A percentile compares a stretch with the other conserved stretches of the same genome.
phyloP scores from a whole-genome alignment of 139 green algal genomes.

The Trebouxia sp. region DNA sequence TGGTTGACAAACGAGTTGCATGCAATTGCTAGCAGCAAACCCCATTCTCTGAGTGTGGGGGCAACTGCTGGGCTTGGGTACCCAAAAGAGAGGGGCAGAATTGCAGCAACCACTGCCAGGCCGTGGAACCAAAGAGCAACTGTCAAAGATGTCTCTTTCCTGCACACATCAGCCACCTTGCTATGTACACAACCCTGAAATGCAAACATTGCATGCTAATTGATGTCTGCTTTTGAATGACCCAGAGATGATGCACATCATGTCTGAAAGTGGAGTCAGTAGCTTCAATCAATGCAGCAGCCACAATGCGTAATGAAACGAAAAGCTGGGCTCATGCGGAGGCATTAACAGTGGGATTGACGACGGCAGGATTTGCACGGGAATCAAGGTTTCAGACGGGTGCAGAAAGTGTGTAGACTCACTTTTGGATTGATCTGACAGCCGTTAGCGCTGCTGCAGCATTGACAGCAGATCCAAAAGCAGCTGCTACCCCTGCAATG shows the following conservation, averaged over 20 bases:
- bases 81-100: slow-evolving; percentile 18
- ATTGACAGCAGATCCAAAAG: slow-evolving; percentile 2
- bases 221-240: neutral
- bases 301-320: neutral
- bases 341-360: neutral
- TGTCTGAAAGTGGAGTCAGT: neutral
- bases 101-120: neutral
- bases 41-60: slow-evolving; percentile 20
- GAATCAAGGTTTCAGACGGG: neutral
- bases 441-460: neutral
- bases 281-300: neutral
- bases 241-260: neutral
- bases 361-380: neutral
- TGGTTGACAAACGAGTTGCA: slow-evolving; percentile 44
- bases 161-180: neutral
- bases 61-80: slow-evolving; percentile 29
- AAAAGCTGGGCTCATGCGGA: no score
- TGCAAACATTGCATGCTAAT: neutral
- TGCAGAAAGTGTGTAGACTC: neutral
- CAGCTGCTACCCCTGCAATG: slow-evolving; percentile 4
- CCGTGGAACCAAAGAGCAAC: slow-evolving; percentile 31
- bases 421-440: neutral
- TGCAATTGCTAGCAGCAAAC: slow-evolving; percentile 42
- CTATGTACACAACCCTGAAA: neutral
- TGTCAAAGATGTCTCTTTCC: slow-evolving; percentile 7